Percentiles rank a stretch among this genome's conserved stretches.
These are phyloP conservation scores for Globisporangium canariense DNA, from an alignment of 352 stramenopile genomes.

Conservation along the genomic window DNA sequence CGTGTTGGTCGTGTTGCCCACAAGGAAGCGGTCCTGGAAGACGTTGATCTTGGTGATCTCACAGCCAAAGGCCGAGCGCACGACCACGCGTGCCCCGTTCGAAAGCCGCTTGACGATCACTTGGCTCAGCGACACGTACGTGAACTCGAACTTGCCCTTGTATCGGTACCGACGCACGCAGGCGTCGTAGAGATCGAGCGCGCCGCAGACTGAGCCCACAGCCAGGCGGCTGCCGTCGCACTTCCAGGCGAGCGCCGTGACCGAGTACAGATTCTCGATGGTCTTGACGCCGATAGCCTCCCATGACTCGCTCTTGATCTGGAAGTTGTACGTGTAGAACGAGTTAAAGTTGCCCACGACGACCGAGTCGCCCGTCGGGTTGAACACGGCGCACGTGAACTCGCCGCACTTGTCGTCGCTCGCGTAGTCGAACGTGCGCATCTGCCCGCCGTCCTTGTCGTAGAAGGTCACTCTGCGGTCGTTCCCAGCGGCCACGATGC, in stretches of 20 bases:
- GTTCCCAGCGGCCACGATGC: conserved; percentile 90
- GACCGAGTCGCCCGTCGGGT: conserved; percentile 89
- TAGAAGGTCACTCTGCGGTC: conserved; percentile 92
- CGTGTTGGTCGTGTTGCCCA: conserved; percentile 91
- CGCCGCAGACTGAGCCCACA: conserved; percentile 89
- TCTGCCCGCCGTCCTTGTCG: conserved; percentile 76
- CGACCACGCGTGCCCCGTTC: conserved; percentile 81
- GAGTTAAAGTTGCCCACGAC: conserved; percentile 93
- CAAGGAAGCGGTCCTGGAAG: conserved; percentile 90
- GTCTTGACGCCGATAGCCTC: conserved; percentile 74
- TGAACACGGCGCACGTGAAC: conserved; percentile 82
- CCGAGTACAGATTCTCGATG: conserved; percentile 92
- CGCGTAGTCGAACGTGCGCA: conserved; percentile 90
- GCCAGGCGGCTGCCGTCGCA: conserved; percentile 86
- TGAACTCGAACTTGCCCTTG: conserved; percentile 95
- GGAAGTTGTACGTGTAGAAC: conserved; percentile 90
- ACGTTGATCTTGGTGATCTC: conserved; percentile 95
- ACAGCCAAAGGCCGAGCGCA: conserved; percentile 88
- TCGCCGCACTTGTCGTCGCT: conserved; percentile 78
- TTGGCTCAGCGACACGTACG: conserved; percentile 92
- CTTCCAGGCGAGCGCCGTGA: conserved; percentile 92
- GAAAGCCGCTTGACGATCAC: conserved; percentile 92
- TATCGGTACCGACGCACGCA: conserved; percentile 90
- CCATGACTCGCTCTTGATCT: conserved; percentile 84
- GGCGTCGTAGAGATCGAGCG: conserved; percentile 91